These are phyloP conservation scores for Coniferiporia weirii DNA, from an alignment of 1,284 basidiomycete genomes.

Conservation along the genomic window DNA sequence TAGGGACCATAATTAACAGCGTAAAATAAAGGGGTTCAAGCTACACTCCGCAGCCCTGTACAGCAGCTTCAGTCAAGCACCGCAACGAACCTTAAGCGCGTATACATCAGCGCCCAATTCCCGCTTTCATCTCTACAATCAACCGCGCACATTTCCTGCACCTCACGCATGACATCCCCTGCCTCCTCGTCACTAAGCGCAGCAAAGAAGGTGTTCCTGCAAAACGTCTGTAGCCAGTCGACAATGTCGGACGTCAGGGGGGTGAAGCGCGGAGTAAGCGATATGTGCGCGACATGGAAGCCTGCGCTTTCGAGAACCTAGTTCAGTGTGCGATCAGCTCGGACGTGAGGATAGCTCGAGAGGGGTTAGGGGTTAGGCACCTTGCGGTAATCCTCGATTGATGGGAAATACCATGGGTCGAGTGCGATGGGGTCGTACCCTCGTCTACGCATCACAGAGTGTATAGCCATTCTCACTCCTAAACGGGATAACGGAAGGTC, in stretches of 20 bases:
- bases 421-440: slow-evolving; percentile 52
- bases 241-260: slow-evolving; percentile 55
- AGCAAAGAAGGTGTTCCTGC: slow-evolving; percentile 43
- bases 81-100: slow-evolving; percentile 55
- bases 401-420: slow-evolving; percentile 86
- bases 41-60: too few relatives aligned
- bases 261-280: slow-evolving; percentile 65
- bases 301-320: slow-evolving; percentile 55
- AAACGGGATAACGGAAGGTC: background rate
- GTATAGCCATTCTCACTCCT: slow-evolving; percentile 61
- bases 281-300: slow-evolving; percentile 51
- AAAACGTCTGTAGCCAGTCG: slow-evolving; percentile 72
- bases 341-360: background rate
- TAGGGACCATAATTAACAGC: too few relatives aligned
- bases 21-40: too few relatives aligned
- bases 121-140: slow-evolving; percentile 57
- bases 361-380: slow-evolving; percentile 31
- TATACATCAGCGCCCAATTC: slow-evolving; percentile 70
- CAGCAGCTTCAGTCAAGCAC: background rate
- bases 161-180: slow-evolving; percentile 57
- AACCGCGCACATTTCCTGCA: slow-evolving; percentile 49
- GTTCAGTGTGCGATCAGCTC: background rate
- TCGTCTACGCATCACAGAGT: slow-evolving; percentile 47
- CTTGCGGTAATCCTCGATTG: slow-evolving; percentile 54
- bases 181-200: slow-evolving; percentile 50